Conservation (phyloP, 176 grass and related monocot species). For the Aegilops tauschii region DNA sequence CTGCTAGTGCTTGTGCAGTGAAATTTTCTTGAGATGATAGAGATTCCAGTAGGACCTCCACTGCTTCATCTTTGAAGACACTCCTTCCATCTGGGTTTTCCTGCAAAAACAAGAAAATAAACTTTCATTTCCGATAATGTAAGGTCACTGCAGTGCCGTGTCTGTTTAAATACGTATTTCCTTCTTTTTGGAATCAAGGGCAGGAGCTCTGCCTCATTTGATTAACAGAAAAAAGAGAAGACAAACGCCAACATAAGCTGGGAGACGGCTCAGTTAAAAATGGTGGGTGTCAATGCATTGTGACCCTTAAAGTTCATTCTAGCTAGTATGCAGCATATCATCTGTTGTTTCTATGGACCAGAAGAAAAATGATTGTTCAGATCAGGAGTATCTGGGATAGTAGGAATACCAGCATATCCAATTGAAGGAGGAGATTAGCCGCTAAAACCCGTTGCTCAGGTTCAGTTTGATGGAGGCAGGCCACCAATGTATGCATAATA, state of each 20-base stretch:
- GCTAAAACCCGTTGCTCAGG: slow-evolving; percentile 77
- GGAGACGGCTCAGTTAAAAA: background rate
- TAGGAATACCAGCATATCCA: slow-evolving; percentile 83
- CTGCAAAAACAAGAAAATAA: slow-evolving; percentile 36
- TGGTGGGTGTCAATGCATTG: background rate
- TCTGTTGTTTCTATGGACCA: background rate
- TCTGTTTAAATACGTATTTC: background rate
- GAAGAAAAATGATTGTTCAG: slow-evolving; percentile 22
- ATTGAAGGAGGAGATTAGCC: slow-evolving; percentile 86
- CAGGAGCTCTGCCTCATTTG: background rate
- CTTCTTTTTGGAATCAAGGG: background rate
- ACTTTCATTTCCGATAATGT: slow-evolving; percentile 6
- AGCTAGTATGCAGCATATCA: background rate
- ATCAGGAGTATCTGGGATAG: slow-evolving; percentile 8
- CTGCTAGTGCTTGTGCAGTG: slow-evolving; percentile 68
- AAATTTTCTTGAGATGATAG: slow-evolving; percentile 54
- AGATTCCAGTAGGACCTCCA: slow-evolving; percentile 71
- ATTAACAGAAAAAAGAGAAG: background rate
- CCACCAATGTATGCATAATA: slow-evolving; percentile 81
- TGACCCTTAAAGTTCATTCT: background rate
- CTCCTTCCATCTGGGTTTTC: slow-evolving; percentile 54
- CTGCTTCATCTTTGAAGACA: slow-evolving; percentile 75
- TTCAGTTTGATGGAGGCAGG: slow-evolving; percentile 75
- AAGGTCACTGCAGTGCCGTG: background rate
- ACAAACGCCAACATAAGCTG: background rate